Percentiles rank a stretch among this genome's conserved stretches.
phyloP scores from a whole-genome alignment of 768 basidiomycete species.

The Nidula microcarpa region DNA sequence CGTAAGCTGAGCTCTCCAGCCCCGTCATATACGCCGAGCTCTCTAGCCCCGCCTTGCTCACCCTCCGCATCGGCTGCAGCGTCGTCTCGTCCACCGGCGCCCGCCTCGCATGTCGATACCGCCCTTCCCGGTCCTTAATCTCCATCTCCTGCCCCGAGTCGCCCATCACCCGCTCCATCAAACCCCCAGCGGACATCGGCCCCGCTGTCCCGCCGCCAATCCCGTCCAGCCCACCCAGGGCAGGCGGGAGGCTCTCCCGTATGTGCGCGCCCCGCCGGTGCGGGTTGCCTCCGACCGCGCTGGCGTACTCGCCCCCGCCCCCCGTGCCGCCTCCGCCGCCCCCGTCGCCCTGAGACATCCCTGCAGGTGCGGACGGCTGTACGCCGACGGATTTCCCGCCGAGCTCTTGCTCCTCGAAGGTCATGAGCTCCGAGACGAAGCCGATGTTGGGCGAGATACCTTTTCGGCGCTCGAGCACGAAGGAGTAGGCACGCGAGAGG shows the following conservation, averaged over 20 bases:
- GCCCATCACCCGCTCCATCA: slow-evolving; percentile 46
- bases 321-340: slow-evolving; percentile 1
- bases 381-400: slow-evolving; percentile 75
- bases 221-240: slow-evolving; percentile 30
- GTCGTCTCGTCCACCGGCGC: slow-evolving; percentile 89
- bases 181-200: slow-evolving; percentile 32
- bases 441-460: slow-evolving; percentile 98
- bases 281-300: slow-evolving; percentile 33
- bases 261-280: slow-evolving; percentile 57
- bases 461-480: slow-evolving; percentile 88
- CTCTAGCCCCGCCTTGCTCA: slow-evolving; percentile 92
- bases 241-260: slow-evolving; percentile 74
- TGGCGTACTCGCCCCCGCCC: slow-evolving; percentile 23
- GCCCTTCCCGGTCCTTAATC: slow-evolving; percentile 79
- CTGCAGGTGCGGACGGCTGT: slow-evolving; percentile 31
- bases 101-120: slow-evolving; percentile 82
- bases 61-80: slow-evolving; percentile 83
- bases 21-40: slow-evolving; percentile 37
- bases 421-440: slow-evolving; percentile 96
- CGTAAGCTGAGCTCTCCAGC: not conserved
- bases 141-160: slow-evolving; percentile 82
- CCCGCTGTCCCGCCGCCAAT: slow-evolving; percentile 21
- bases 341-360: slow-evolving; percentile 14
- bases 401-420: slow-evolving; percentile 88
- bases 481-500: slow-evolving; percentile 84